These are phyloP conservation scores for Neonectria punicea DNA, from an alignment of 2,329 filamentous ascomycete species.

Conservation along the genomic window DNA sequence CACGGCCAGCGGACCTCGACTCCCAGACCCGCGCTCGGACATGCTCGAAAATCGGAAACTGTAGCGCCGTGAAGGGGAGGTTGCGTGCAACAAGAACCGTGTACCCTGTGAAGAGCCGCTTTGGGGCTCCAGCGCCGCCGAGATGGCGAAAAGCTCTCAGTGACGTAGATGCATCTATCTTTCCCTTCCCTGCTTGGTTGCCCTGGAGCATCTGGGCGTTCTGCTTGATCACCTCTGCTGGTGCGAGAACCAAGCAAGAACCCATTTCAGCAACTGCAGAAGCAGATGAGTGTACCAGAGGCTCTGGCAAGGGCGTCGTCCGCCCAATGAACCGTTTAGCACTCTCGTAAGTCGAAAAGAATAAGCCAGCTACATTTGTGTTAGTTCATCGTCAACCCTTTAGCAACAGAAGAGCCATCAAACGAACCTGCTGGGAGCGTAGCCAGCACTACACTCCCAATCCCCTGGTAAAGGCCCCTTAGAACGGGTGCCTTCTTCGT, in stretches of 20 bases:
- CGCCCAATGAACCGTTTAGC: conserved; percentile 71
- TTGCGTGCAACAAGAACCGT: conserved; percentile 84
- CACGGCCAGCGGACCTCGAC: conserved; percentile 43
- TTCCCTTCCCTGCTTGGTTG: conserved; percentile 29
- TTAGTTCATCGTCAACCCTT: background rate
- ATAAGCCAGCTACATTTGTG: conserved; percentile 73
- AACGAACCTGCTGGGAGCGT: conserved; percentile 83
- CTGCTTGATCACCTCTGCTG: conserved; percentile 91
- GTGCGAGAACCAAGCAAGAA: conserved; percentile 87
- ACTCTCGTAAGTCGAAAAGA: conserved; percentile 90
- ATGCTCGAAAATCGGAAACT: conserved; percentile 88
- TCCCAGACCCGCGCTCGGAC: conserved; percentile 66
- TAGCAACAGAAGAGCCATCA: background rate
- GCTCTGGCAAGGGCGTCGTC: conserved; percentile 68
- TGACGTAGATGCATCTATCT: conserved; percentile 51
- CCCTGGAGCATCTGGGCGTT: conserved; percentile 84
- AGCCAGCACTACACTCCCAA: conserved; percentile 85
- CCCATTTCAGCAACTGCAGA: conserved; percentile 84
- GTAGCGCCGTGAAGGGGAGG: conserved; percentile 85
- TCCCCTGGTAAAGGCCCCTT: conserved; percentile 84
- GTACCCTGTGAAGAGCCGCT: conserved; percentile 77
- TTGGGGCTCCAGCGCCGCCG: conserved; percentile 63
- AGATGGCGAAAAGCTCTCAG: conserved; percentile 60
- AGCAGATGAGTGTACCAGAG: conserved; percentile 77
- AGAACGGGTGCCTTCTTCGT: conserved; percentile 66